Conservation (phyloP, 176 grass and related monocot genomes). For the Carex littledalei region DNA sequence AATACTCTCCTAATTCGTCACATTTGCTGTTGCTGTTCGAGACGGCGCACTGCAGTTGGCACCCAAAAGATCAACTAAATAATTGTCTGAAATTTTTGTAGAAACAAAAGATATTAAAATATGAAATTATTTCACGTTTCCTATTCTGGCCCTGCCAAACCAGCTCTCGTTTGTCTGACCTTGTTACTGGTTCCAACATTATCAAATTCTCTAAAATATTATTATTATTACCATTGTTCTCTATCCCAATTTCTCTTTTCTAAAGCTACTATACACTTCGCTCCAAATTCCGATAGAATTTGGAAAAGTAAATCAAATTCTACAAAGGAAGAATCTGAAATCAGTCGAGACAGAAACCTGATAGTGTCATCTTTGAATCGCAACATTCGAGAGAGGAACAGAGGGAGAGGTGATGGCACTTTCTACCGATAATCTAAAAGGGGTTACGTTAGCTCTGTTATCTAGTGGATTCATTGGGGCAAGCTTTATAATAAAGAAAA, state of each 20-base stretch:
- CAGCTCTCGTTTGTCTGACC: not conserved
- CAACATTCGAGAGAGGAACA: not conserved
- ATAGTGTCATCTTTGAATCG: not conserved
- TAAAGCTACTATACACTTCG: slow-evolving; percentile 4
- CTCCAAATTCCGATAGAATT: not conserved
- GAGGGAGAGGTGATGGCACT: slow-evolving; percentile 31
- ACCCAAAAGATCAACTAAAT: not conserved
- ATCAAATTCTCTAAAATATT: not conserved
- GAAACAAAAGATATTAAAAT: not conserved
- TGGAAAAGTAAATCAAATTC: not conserved
- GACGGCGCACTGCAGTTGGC: not conserved
- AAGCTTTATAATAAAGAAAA: slow-evolving; percentile 99
- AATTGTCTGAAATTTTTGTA: not conserved
- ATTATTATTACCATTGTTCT: not conserved
- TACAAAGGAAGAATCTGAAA: not conserved
- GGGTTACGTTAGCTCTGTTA: slow-evolving; percentile 67
- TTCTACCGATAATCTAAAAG: slow-evolving; percentile 82
- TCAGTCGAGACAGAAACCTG: not conserved
- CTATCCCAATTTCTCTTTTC: not conserved
- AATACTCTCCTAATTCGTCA: not conserved
- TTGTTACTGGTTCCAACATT: not conserved
- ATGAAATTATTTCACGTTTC: not conserved
- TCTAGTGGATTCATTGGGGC: slow-evolving; percentile 93
- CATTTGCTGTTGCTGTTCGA: not conserved
- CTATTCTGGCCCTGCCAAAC: not conserved